These are phyloP conservation scores for Malus sylvestris DNA, from an alignment of 306 rosid genomes.

Conservation along the genomic window DNA sequence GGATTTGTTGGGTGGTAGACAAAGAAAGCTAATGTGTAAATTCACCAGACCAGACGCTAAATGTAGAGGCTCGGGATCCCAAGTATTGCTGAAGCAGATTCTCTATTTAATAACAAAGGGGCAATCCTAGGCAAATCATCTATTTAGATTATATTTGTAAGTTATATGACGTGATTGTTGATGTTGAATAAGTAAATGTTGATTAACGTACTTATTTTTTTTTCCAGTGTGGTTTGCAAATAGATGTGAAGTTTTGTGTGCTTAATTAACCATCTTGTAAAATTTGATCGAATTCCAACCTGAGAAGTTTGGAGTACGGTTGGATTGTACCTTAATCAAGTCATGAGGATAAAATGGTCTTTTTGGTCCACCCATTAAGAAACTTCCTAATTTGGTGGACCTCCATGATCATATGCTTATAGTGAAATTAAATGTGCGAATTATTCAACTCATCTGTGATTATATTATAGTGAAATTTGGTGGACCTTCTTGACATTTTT, in stretches of 20 bases:
- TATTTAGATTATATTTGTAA: too few species aligned
- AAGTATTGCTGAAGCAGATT: not conserved
- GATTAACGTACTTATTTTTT: too few species aligned
- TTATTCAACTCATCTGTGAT: too few species aligned
- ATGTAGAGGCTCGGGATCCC: too few species aligned
- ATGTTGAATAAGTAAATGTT: too few species aligned
- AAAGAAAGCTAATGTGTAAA: not conserved
- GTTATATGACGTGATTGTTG: too few species aligned
- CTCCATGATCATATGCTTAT: not conserved
- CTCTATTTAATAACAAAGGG: not conserved
- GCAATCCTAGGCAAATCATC: too few species aligned
- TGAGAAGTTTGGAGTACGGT: not conserved
- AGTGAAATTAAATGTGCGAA: not conserved
- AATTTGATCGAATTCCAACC: not conserved
- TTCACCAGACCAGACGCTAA: too few species aligned
- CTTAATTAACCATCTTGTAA: not conserved
- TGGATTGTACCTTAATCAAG: not conserved
- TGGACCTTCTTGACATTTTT: too few species aligned
- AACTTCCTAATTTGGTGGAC: not conserved
- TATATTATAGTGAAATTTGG: too few species aligned
- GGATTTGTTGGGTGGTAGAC: conserved; percentile 42
- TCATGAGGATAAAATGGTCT: not conserved
- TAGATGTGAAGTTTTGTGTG: too few species aligned
- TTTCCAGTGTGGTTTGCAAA: too few species aligned
- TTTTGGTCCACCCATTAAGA: not conserved